phyloP scores from a whole-genome alignment of 192 early-diverging fungal genomes.

The Coemansia sp. region DNA sequence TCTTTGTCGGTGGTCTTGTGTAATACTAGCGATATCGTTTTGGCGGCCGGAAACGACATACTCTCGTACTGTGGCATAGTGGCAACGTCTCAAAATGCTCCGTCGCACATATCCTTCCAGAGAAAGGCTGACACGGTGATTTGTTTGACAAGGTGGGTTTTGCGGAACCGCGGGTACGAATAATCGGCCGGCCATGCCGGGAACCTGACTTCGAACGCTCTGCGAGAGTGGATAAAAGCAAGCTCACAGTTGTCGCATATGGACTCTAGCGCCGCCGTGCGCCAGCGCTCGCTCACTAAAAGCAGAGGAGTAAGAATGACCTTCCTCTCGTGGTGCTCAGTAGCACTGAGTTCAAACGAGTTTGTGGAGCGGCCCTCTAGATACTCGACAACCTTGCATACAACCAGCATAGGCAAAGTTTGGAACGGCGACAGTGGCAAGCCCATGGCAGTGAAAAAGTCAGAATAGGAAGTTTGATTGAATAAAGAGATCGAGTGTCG shows the following conservation, averaged over 20 bases:
- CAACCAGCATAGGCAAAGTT: not conserved
- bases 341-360: not conserved
- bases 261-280: not conserved
- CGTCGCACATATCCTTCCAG: not conserved
- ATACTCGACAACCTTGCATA: not conserved
- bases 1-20: not conserved
- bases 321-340: not conserved
- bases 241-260: not conserved
- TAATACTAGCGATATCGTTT: not conserved
- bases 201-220: not conserved
- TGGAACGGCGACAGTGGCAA: not conserved
- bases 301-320: not conserved
- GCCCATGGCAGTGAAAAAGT: not conserved
- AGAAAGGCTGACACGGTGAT: not conserved
- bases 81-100: not conserved
- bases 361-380: not conserved
- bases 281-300: not conserved
- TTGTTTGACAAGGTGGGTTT: not conserved
- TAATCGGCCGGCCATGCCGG: not conserved
- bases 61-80: not conserved
- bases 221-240: not conserved
- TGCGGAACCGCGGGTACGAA: not conserved
- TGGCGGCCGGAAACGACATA: not conserved
- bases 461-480: not conserved
- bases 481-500: not conserved